Conservation (phyloP, 2,329 filamentous ascomycete genomes). For the Teratosphaeria nubilosa region DNA sequence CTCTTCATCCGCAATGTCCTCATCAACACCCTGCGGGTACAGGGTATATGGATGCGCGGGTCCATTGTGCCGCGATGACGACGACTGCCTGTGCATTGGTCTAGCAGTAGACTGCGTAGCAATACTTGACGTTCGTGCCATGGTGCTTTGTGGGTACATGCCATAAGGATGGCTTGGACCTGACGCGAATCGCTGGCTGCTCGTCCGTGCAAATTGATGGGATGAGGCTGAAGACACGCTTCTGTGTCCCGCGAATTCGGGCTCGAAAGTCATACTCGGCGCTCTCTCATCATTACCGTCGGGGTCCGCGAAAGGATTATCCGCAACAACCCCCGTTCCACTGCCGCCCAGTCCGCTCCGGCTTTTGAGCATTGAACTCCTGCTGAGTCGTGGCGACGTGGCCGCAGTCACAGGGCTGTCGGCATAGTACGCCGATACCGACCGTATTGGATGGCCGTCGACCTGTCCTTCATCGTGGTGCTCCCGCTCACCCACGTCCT, state of each 20-base stretch:
- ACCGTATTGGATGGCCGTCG: conserved; percentile 21
- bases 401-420: conserved; percentile 9
- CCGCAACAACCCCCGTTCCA: conserved; percentile 2
- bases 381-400: conserved; percentile 6
- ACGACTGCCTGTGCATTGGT: conserved; percentile 45
- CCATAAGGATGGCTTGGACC: conserved; percentile 74
- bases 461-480: conserved; percentile 10
- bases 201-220: conserved; percentile 28
- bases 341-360: conserved; percentile 1
- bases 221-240: conserved; percentile 31
- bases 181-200: conserved; percentile 60
- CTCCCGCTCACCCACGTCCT: conserved; percentile 9
- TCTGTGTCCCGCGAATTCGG: conserved; percentile 18
- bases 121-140: conserved; percentile 51
- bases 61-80: conserved; percentile 21
- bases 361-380: conserved; percentile 26
- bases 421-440: conserved; percentile 22
- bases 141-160: conserved; percentile 68
- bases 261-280: conserved; percentile 19
- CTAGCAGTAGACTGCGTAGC: conserved; percentile 61
- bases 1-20: conserved; percentile 44
- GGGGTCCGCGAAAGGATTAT: conserved; percentile 27
- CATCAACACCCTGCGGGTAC: conserved; percentile 68
- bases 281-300: conserved; percentile 20
- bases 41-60: conserved; percentile 79